Conservation (phyloP, 2,329 filamentous ascomycete species). For the Phialocephala subalpina region DNA sequence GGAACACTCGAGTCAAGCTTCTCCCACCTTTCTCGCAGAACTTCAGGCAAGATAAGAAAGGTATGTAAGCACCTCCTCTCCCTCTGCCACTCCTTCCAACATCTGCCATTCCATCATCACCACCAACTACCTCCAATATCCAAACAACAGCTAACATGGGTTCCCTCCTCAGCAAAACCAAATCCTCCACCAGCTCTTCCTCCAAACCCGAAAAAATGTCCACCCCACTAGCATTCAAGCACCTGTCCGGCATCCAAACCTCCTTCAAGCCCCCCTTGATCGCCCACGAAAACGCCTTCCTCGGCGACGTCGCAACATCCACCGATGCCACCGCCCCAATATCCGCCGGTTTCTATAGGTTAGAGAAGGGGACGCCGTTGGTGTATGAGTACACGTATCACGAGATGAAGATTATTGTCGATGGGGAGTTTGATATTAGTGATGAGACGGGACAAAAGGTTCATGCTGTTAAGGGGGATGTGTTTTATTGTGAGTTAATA, state of each 20-base stretch:
- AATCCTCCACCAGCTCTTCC: constrained; percentile 36
- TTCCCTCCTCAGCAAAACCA: constrained; percentile 43
- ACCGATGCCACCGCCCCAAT: constrained; percentile 61
- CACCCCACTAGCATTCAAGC: constrained; percentile 40
- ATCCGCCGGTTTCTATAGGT: constrained; percentile 65
- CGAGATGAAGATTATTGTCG: constrained; percentile 73
- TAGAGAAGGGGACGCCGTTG: constrained; percentile 68
- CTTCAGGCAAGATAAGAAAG: constrained; percentile 22
- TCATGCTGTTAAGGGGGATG: constrained; percentile 65
- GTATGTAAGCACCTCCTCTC: constrained; percentile 29
- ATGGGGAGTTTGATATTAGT: constrained; percentile 66
- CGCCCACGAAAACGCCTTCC: constrained; percentile 68
- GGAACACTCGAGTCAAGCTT: constrained; percentile 12
- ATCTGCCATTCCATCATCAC: neutral
- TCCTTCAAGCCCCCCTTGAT: constrained; percentile 67
- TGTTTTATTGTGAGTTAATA: constrained; percentile 59
- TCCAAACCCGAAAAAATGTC: constrained; percentile 30
- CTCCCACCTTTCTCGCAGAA: constrained; percentile 20
- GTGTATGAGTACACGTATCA: constrained; percentile 71
- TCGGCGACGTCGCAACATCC: constrained; percentile 58
- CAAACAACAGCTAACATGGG: constrained; percentile 34
- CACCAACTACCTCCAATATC: neutral
- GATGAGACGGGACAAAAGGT: constrained; percentile 66
- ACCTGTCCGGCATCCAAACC: constrained; percentile 61
- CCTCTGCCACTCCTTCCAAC: neutral